A percentile compares a stretch with the other conserved stretches of the same genome.
phyloP scores from a whole-genome alignment of 2,329 filamentous ascomycete genomes.

The Leptodontidium sp. region DNA sequence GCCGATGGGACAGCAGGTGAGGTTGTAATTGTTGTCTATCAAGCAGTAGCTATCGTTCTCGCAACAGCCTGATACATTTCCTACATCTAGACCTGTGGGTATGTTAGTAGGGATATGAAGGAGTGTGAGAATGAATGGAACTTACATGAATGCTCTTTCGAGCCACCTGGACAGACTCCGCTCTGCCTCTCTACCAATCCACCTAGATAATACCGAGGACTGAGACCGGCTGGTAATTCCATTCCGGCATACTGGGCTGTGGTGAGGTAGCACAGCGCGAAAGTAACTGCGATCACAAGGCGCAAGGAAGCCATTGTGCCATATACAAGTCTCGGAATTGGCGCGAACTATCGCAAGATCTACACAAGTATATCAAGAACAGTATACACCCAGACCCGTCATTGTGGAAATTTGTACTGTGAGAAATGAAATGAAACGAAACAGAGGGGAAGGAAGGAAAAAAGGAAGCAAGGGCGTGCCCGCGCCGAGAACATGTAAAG shows the following conservation, averaged over 20 bases:
- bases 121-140: conserved; percentile 11
- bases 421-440: background rate
- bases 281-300: conserved; percentile 17
- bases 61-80: conserved; percentile 52
- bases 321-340: background rate
- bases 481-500: background rate
- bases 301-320: conserved; percentile 30
- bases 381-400: too few species aligned
- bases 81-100: conserved; percentile 53
- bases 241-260: conserved; percentile 40
- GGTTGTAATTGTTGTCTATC: conserved; percentile 47
- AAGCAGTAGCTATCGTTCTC: conserved; percentile 56
- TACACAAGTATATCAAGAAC: background rate
- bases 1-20: conserved; percentile 53
- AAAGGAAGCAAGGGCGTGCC: background rate
- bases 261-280: conserved; percentile 16
- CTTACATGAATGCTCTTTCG: conserved; percentile 42
- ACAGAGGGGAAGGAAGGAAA: background rate
- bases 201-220: conserved; percentile 41
- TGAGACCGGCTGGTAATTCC: conserved; percentile 32
- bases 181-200: conserved; percentile 28
- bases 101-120: background rate
- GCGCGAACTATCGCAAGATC: conserved; percentile 1
- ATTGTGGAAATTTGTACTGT: background rate
- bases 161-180: conserved; percentile 30